Base-by-base conservation (phyloP, 352 stramenopile genomes). In the Thraustotheca clavata region DNA sequence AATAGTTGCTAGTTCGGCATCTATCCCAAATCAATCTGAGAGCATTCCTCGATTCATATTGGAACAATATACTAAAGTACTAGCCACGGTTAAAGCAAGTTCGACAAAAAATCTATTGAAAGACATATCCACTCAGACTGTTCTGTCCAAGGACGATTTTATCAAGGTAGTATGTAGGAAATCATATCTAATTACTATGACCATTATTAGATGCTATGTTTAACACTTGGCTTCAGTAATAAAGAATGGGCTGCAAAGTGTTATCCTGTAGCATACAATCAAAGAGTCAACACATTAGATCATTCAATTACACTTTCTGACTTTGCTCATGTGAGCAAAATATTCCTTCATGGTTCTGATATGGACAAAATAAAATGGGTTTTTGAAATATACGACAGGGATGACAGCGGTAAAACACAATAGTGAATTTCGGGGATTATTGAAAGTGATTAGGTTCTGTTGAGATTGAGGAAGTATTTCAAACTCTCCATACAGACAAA, bases 401-500 rank as follows among this genome's bases (percentile, higher is more conserved):
- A 61, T 26, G 22, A 39, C 0, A 41, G 52, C 18, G 52, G 52
- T 61, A 52, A 4, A 4, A 47, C 32, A 61, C 7, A 49, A 49
- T 3, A 11, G 14, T 9, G 14, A 50, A 6, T 12, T 0, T n/a
- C 14, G 27, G 2, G 26, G 49, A 18, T 6, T 9, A 1, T n/a
- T 46, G 26, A 48, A 11, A 18, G 12, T 41, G 31, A 49, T 24
- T 61, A 61, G 52, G 52, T 1, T 29, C 52, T 6, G 31, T 61
- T 24, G 52, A 61, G 33, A 39, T 61, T 4, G 35, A 61, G 11
- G 52, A 61, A 61, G 52, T 61, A 16, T 61, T 61, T 52, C 32
- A 61, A 27, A 61, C 52, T 5, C 52, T 61, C 14, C 52, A 48
- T 22, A 49, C 52, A 11, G 52, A 61, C 32, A 43, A 48, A 32